phyloP scores from a whole-genome alignment of 2,329 filamentous ascomycete species.

The Rhynchosporium graminicola region DNA sequence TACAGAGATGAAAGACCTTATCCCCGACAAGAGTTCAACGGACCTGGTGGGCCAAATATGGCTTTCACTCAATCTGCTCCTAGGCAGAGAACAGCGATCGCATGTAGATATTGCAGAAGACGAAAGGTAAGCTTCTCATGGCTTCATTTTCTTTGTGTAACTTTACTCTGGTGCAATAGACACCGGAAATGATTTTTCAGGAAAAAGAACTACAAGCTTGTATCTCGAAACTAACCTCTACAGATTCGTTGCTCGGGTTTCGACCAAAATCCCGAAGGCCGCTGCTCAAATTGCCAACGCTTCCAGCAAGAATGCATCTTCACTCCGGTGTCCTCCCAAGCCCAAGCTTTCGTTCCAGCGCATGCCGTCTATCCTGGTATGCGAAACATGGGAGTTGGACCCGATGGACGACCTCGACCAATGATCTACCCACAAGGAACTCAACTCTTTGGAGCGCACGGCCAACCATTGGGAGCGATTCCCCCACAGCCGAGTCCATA shows the following conservation, averaged over 20 bases:
- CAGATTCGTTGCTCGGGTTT: constrained; percentile 78
- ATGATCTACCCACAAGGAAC: constrained; percentile 37
- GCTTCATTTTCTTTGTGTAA: neutral
- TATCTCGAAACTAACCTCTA: neutral
- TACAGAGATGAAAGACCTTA: constrained; percentile 37
- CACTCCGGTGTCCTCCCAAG: constrained; percentile 72
- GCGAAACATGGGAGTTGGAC: constrained; percentile 44
- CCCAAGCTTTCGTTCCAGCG: constrained; percentile 72
- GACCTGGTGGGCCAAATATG: constrained; percentile 37
- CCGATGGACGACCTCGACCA: constrained; percentile 39
- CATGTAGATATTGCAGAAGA: constrained; percentile 59
- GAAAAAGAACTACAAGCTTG: neutral
- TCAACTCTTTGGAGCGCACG: constrained; percentile 44
- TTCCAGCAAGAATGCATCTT: constrained; percentile 80
- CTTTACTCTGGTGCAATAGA: neutral
- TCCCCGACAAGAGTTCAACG: constrained; percentile 31
- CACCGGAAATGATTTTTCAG: neutral
- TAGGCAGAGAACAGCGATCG: constrained; percentile 60
- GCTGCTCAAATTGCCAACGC: constrained; percentile 70
- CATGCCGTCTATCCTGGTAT: constrained; percentile 64
- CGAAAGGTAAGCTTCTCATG: constrained; percentile 52
- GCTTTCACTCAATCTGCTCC: constrained; percentile 51
- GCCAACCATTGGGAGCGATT: constrained; percentile 42
- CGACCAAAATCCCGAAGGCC: constrained; percentile 69
- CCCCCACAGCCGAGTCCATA: constrained; percentile 35